Base-by-base conservation (phyloP, 192 early-diverging fungal species). In the Backusella circina region DNA sequence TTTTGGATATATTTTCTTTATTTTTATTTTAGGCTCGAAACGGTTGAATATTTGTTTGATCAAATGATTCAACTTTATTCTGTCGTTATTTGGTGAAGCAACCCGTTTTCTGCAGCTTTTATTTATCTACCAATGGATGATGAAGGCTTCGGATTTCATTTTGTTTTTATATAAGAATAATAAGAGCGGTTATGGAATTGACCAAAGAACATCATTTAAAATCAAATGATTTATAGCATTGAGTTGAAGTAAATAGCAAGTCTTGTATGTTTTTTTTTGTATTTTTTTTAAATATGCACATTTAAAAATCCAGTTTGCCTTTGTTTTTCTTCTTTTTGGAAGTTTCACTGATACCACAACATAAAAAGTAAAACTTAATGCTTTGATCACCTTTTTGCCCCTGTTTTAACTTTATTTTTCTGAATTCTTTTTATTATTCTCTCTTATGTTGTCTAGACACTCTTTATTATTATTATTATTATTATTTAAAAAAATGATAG, bases 1-100 rank as follows among this genome's bases (percentile, higher is more conserved):
- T 37, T 68, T 68, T 37, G 36, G 67, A 36, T 68, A 68, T 37
- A 68, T 68, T 68, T 68, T 68, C 36, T 36, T 68, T 68, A 36
- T 68, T 68, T 68, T 68, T 68, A 28, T 61, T 28, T 61, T 61
- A 61, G 54, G 26, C 54, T 26, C 54, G 54, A 61, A 61, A 61
- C 54, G 54, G 26, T 61, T 26, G 54, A 61, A 61, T 61, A 61
- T 61, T 61, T 61, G 54, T 61, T 61, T 61, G 54, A 28, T 61
- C 54, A 61, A 61, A 61, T 61, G 54, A 61, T 12, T 28, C 26
- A 61, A 61, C 54, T 61, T 61, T 61, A 61, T 61, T 61, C 54
- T 61, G 54, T 61, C 26, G 54, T 51, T 51, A 51, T 51, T 51
- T 51, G 50, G 50, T 61, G 54, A 61, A 61, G 54, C 23, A 61